Conservation (phyloP, 192 early-diverging fungal species). For the Coemansia erecta region DNA sequence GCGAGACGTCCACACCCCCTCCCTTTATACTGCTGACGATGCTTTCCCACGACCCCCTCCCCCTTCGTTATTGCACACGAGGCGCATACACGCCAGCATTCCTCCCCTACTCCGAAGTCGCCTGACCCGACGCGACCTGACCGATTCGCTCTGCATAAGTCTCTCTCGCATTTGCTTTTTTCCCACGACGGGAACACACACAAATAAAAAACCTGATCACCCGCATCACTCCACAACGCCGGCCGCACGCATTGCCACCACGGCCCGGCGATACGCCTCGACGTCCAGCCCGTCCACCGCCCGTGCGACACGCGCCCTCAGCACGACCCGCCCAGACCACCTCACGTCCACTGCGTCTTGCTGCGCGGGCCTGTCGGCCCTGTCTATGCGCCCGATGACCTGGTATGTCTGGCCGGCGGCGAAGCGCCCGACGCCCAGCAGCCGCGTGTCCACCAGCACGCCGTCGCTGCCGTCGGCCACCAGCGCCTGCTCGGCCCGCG, state of each 20-base stretch:
- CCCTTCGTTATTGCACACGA: conserved; percentile 4
- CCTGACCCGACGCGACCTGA: not conserved
- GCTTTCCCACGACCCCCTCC: too few species aligned
- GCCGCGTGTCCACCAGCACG: conserved; percentile 21
- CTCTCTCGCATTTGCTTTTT: too few species aligned
- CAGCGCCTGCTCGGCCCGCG: conserved; percentile 17
- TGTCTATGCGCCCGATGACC: too few species aligned
- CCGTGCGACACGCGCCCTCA: conserved; percentile 28
- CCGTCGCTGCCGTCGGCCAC: conserved; percentile 20
- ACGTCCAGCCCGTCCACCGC: conserved; percentile 36
- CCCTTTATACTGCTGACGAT: too few species aligned
- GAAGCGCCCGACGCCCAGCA: conserved; percentile 31
- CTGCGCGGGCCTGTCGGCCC: too few species aligned
- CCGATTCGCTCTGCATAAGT: not conserved
- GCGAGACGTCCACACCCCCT: not conserved
- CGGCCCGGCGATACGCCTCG: conserved; percentile 26
- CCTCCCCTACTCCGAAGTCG: too few species aligned
- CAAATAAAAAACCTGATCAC: too few species aligned
- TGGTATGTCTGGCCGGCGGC: too few species aligned
- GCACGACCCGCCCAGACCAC: conserved; percentile 15
- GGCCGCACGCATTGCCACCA: conserved; percentile 23
- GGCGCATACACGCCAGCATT: too few species aligned
- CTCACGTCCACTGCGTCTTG: conserved; percentile 5
- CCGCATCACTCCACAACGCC: not conserved
- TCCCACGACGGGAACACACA: too few species aligned